A percentile compares a stretch with the other conserved stretches of the same genome.
These are phyloP conservation scores for Leucocoprinus leucothites DNA, from an alignment of 768 basidiomycete genomes.

Conservation along the genomic window DNA sequence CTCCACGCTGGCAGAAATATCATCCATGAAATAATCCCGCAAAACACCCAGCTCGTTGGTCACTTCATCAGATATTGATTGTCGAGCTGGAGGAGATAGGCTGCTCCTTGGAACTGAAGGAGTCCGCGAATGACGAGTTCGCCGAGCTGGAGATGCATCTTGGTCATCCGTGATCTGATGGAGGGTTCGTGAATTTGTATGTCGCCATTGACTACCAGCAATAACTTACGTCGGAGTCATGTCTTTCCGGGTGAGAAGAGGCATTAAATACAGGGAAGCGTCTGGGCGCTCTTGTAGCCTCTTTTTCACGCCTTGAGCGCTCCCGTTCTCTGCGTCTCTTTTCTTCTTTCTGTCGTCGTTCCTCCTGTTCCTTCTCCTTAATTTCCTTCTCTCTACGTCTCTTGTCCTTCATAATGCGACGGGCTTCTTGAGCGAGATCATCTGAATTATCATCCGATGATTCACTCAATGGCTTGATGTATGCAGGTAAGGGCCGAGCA, in stretches of 20 bases:
- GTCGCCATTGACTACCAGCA: not conserved
- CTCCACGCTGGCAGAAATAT: not conserved
- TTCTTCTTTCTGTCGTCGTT: not conserved
- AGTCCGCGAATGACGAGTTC: not conserved
- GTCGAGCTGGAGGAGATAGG: not conserved
- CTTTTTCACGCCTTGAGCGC: slow-evolving; percentile 1
- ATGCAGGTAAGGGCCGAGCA: not conserved
- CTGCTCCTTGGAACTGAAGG: not conserved
- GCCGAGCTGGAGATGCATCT: not conserved
- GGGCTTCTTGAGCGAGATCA: slow-evolving; percentile 10
- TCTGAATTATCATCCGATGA: slow-evolving; percentile 3
- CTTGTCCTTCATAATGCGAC: slow-evolving; percentile 1
- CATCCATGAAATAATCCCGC: slow-evolving; percentile 10
- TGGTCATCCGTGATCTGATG: not conserved
- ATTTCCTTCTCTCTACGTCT: slow-evolving; percentile 3
- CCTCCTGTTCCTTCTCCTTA: not conserved
- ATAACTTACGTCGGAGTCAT: not conserved
- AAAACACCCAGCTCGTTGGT: slow-evolving; percentile 1
- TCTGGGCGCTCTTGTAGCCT: not conserved
- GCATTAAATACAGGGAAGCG: not conserved
- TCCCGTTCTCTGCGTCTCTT: slow-evolving; percentile 3
- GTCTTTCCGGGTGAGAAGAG: not conserved
- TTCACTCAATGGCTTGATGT: slow-evolving; percentile 6
- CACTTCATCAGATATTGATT: not conserved
- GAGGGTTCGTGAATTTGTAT: not conserved